Conservation (phyloP, 495 filamentous ascomycete genomes). For the Neurospora terricola region DNA sequence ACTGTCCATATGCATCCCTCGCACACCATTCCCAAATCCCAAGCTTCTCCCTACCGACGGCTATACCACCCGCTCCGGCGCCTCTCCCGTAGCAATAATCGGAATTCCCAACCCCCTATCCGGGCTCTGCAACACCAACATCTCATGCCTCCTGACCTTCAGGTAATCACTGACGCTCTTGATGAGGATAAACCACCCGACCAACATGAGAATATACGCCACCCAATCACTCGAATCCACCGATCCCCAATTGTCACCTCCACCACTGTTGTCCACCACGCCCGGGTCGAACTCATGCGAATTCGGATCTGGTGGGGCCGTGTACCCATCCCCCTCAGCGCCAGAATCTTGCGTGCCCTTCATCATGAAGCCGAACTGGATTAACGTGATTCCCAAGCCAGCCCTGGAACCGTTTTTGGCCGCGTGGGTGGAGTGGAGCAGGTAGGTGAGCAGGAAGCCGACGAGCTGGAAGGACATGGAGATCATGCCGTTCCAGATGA, state of each 20-base stretch:
- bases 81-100: slow-evolving; percentile 81
- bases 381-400: slow-evolving; percentile 89
- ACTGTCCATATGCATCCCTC: no score
- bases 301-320: slow-evolving; percentile 73
- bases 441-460: slow-evolving; percentile 95
- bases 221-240: slow-evolving; percentile 73
- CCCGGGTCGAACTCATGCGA: slow-evolving; percentile 78
- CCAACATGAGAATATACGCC: slow-evolving; percentile 92
- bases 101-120: slow-evolving; percentile 80
- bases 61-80: slow-evolving; percentile 72
- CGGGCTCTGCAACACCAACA: slow-evolving; percentile 86
- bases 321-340: slow-evolving; percentile 42
- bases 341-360: slow-evolving; percentile 32
- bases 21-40: no score
- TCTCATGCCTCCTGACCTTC: slow-evolving; percentile 77
- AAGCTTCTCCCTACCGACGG: background rate
- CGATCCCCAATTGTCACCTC: slow-evolving; percentile 31
- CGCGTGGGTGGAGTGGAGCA: slow-evolving; percentile 93
- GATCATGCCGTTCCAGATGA: slow-evolving; percentile 98
- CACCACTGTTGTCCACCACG: slow-evolving; percentile 37
- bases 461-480: slow-evolving; percentile 96
- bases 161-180: slow-evolving; percentile 81
- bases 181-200: slow-evolving; percentile 96
- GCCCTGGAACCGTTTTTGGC: slow-evolving; percentile 95
- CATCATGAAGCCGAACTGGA: slow-evolving; percentile 95